Evolutionary conservation across 345 rosid species (phyloP).

Genomic region (Citrus trifoliata): DNA sequence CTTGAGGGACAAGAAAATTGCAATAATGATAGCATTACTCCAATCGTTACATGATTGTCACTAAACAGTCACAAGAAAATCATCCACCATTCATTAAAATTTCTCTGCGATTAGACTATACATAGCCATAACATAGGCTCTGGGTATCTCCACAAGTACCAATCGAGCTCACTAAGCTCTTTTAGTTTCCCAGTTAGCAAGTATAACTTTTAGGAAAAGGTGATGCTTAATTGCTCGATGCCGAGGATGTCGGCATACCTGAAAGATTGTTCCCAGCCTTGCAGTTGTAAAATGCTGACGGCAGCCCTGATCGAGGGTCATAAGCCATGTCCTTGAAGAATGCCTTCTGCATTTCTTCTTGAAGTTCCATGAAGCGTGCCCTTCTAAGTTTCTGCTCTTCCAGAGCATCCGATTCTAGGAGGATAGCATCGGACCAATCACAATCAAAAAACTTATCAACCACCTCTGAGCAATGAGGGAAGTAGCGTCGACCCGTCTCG

Average conservation of each 20-base stretch:
- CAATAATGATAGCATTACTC: no score
- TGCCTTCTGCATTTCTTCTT: slow-evolving; percentile 39
- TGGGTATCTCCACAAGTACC: no score
- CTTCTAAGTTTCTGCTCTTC: slow-evolving; percentile 36
- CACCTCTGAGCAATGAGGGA: slow-evolving; percentile 43
- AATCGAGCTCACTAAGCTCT: not conserved
- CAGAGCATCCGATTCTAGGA: slow-evolving; percentile 30
- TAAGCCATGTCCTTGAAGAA: slow-evolving; percentile 38
- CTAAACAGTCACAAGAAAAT: no score
- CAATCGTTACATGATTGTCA: no score
- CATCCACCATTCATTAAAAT: no score
- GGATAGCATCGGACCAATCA: slow-evolving; percentile 19
- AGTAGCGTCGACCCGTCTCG: not conserved
- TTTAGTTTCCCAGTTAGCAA: not conserved
- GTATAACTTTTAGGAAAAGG: no score
- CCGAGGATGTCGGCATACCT: no score
- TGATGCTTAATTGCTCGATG: not conserved
- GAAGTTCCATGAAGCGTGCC: slow-evolving; percentile 38
- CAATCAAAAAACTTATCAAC: slow-evolving; percentile 34
- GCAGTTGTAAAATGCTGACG: not conserved
- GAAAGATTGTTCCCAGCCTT: no score
- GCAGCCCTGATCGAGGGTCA: slow-evolving; percentile 4
- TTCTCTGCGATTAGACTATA: no score
- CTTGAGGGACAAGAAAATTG: no score
- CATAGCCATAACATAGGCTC: no score